phyloP scores from a whole-genome alignment of 2,329 filamentous ascomycete genomes.

The Mariannaea sp. region DNA sequence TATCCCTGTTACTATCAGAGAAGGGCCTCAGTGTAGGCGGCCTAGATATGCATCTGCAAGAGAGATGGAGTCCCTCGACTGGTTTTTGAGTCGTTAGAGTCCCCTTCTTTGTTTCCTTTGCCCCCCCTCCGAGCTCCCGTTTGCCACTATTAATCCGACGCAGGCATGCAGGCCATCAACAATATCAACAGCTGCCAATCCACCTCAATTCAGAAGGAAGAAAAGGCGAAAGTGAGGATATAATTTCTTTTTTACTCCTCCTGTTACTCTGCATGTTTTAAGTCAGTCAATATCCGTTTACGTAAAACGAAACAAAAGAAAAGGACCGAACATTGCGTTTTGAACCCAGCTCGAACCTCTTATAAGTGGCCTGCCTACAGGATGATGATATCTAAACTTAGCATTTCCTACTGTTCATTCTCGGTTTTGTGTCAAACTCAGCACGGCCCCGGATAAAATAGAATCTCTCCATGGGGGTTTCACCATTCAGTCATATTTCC shows the following conservation, averaged over 20 bases:
- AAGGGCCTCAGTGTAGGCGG: slow-evolving; percentile 11
- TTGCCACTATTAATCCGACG: background rate
- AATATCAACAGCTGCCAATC: slow-evolving; percentile 6
- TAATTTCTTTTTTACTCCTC: no score
- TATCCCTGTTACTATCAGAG: slow-evolving; percentile 15
- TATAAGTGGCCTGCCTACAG: background rate
- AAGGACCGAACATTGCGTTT: slow-evolving; percentile 7
- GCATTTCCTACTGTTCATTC: background rate
- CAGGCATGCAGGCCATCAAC: slow-evolving; percentile 1
- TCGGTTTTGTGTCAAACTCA: background rate
- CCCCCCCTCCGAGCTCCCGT: background rate
- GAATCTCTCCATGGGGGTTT: slow-evolving; percentile 6
- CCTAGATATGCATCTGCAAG: slow-evolving; percentile 11
- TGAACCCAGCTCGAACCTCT: slow-evolving; percentile 2
- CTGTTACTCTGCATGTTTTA: no score
- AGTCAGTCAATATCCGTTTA: no score
- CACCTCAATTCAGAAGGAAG: no score
- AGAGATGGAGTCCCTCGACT: slow-evolving; percentile 6
- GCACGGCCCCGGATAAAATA: background rate
- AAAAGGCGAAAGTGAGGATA: no score
- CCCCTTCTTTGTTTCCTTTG: background rate
- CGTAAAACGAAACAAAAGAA: slow-evolving; percentile 13
- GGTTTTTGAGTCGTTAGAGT: background rate
- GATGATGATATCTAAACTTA: background rate
- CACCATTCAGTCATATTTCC: background rate